Conservation (phyloP, 768 basidiomycete species). For the Hemileccinum rubropunctum region DNA sequence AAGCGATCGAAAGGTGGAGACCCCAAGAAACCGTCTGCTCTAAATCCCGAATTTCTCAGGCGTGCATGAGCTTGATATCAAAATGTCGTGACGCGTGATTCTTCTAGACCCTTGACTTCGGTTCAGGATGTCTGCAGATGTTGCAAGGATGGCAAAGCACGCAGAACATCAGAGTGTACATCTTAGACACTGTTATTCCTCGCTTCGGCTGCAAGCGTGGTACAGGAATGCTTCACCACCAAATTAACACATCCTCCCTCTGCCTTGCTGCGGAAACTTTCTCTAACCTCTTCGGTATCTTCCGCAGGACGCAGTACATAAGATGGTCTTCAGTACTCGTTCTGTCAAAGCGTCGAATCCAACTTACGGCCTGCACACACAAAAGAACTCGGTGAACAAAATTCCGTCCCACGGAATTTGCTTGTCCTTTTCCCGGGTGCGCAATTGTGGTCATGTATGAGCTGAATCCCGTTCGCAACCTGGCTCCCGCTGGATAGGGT, state of each 20-base stretch:
- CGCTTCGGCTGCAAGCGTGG: conserved; percentile 20
- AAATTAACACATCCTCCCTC: conserved; percentile 61
- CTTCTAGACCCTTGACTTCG: too few species aligned
- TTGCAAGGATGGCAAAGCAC: too few species aligned
- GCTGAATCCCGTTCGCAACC: too few species aligned
- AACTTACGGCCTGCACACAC: conserved; percentile 63
- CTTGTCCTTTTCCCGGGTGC: conserved; percentile 58
- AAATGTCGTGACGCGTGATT: too few species aligned
- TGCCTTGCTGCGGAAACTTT: conserved; percentile 39
- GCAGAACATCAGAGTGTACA: too few species aligned
- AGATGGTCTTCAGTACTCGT: conserved; percentile 42
- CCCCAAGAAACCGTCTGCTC: too few species aligned
- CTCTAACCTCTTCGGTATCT: conserved; percentile 29
- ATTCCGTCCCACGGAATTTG: conserved; percentile 63
- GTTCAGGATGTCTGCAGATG: too few species aligned
- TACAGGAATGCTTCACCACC: conserved; percentile 48
- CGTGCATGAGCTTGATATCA: too few species aligned
- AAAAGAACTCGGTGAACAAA: conserved; percentile 58
- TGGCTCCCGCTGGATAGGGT: conserved; percentile 55
- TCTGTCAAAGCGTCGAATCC: not conserved
- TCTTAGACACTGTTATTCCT: too few species aligned
- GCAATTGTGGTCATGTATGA: too few species aligned
- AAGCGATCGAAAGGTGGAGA: too few species aligned
- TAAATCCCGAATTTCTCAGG: too few species aligned
- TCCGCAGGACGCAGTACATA: conserved; percentile 52